Percentiles rank a stretch among this genome's conserved stretches.
These are phyloP conservation scores for Pelargonium myrrhifolium DNA, from an alignment of 441 rosid genomes.

Conservation along the genomic window DNA sequence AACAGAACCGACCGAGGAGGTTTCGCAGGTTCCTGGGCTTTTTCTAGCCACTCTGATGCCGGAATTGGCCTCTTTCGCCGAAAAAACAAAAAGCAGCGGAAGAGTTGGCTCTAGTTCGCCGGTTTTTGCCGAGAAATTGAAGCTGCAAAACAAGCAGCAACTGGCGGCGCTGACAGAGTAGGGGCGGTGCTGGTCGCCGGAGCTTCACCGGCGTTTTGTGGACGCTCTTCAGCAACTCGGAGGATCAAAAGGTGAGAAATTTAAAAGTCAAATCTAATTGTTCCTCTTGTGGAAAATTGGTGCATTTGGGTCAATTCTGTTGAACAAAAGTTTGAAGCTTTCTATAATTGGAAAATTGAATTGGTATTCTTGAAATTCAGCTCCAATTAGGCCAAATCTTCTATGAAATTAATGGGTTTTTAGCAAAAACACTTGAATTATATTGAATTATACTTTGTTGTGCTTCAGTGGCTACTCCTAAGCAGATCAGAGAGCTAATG, in stretches of 20 bases:
- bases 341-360: neutral
- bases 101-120: conserved; percentile 12
- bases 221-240: conserved; percentile 54
- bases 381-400: too few relatives aligned
- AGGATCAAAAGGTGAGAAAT: conserved; percentile 48
- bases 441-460: conserved; percentile 3
- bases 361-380: too few relatives aligned
- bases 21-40: conserved; percentile 16
- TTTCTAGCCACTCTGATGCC: conserved; percentile 28
- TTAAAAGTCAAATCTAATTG: neutral
- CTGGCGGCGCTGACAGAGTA: conserved; percentile 26
- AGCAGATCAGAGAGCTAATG: conserved; percentile 55
- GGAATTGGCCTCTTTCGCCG: conserved; percentile 21
- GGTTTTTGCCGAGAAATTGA: conserved; percentile 6
- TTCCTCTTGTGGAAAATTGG: neutral
- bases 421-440: conserved; percentile 1
- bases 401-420: too few relatives aligned
- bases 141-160: conserved; percentile 16
- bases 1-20: too few relatives aligned
- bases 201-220: conserved; percentile 47
- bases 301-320: neutral
- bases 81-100: conserved; percentile 14
- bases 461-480: conserved; percentile 53
- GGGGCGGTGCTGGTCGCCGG: conserved; percentile 56
- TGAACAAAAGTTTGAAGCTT: neutral